These are phyloP conservation scores for Eutrema japonicum DNA, from an alignment of 345 rosid genomes.

Conservation along the genomic window DNA sequence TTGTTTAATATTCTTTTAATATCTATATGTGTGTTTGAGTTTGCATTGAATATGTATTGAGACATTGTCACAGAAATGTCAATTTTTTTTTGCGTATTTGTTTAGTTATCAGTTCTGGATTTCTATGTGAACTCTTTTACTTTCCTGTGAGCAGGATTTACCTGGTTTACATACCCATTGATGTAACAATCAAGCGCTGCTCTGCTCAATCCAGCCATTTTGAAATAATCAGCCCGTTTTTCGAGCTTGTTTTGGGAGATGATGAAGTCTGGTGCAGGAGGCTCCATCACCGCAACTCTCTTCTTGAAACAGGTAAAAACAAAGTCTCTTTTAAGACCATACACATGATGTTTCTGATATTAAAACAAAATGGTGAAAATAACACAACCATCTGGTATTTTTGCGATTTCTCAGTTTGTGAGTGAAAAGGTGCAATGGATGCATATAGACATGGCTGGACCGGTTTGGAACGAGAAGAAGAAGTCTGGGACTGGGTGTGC, in stretches of 20 bases:
- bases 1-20: too few relatives aligned
- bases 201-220: too few relatives aligned
- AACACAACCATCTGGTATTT: background rate
- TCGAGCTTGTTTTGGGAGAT: slow-evolving; percentile 60
- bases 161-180: too few relatives aligned
- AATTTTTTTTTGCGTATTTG: too few relatives aligned
- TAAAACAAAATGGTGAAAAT: background rate
- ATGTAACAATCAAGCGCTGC: too few relatives aligned
- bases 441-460: slow-evolving; percentile 98
- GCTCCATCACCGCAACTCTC: slow-evolving; percentile 87
- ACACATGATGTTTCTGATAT: slow-evolving; percentile 15
- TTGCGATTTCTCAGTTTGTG: slow-evolving; percentile 61
- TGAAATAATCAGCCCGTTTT: too few relatives aligned
- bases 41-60: too few relatives aligned
- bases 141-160: too few relatives aligned
- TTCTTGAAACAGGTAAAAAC: slow-evolving; percentile 82
- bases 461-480: slow-evolving; percentile 90
- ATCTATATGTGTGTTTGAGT: too few relatives aligned
- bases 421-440: slow-evolving; percentile 92
- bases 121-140: too few relatives aligned
- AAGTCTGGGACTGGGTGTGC: slow-evolving; percentile 82
- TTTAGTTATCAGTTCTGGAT: too few relatives aligned
- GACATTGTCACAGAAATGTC: too few relatives aligned
- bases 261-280: slow-evolving; percentile 94
- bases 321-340: background rate